phyloP scores from a whole-genome alignment of 2,329 filamentous ascomycete genomes.

The Scolecobasidium constrictum region DNA sequence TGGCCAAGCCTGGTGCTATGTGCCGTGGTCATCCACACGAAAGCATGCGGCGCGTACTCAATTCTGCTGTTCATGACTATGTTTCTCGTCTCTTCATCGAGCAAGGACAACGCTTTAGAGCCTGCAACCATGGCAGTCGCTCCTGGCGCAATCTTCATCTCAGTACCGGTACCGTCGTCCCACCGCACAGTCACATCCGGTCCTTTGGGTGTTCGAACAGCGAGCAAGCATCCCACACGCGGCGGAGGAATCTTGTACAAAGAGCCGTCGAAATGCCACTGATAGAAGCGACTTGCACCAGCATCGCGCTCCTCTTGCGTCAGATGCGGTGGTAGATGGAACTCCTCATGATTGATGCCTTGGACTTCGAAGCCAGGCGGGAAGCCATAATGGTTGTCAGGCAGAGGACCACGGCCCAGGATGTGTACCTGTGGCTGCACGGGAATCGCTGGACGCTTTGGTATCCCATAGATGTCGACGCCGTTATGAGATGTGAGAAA shows the following conservation, averaged over 20 bases:
- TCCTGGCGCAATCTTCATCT: conserved; percentile 32
- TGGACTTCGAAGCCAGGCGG: conserved; percentile 10
- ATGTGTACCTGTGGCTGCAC: conserved; percentile 33
- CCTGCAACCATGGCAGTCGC: conserved; percentile 35
- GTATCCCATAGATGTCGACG: conserved; percentile 6
- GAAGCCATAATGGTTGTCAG: conserved; percentile 33
- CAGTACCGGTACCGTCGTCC: conserved; percentile 32
- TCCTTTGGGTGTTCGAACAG: conserved; percentile 26
- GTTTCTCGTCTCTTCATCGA: conserved; percentile 30
- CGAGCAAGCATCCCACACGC: conserved; percentile 32
- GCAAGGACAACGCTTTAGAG: conserved; percentile 29
- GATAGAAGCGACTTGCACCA: conserved; percentile 3
- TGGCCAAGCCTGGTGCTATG: conserved; percentile 31
- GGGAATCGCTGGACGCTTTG: conserved; percentile 20
- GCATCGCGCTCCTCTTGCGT: not conserved
- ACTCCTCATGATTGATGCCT: conserved; percentile 6
- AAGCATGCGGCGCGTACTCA: conserved; percentile 35
- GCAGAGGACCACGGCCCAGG: conserved; percentile 37
- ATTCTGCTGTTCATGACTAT: conserved; percentile 35
- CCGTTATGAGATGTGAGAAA: conserved; percentile 7
- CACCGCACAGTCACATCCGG: conserved; percentile 29
- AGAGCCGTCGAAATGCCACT: conserved; percentile 33
- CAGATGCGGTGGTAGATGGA: conserved; percentile 5
- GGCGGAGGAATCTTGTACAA: conserved; percentile 31
- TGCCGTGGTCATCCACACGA: conserved; percentile 27